Evolutionary conservation across 768 basidiomycete genomes (phyloP).

Genomic region (Ramaria rubella): DNA sequence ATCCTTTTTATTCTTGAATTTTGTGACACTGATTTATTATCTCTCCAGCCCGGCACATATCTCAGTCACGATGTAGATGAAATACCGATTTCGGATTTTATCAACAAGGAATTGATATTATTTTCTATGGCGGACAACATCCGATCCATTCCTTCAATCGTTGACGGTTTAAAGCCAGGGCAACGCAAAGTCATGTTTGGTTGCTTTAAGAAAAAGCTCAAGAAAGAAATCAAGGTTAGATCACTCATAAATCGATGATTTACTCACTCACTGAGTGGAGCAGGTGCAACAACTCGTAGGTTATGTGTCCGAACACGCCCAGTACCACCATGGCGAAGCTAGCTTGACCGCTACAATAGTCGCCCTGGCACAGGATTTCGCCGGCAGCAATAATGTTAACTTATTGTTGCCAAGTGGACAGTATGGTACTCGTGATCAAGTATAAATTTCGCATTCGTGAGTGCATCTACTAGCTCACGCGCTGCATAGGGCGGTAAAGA

Average conservation of each 20-base stretch:
- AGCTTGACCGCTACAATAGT: conserved; percentile 87
- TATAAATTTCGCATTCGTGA: conserved; percentile 13
- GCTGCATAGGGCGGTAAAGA: conserved; percentile 84
- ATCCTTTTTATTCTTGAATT: background rate
- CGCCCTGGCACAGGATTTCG: conserved; percentile 87
- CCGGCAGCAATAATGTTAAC: conserved; percentile 94
- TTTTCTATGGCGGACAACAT: conserved; percentile 99
- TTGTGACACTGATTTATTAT: background rate
- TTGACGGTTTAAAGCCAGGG: conserved; percentile 94
- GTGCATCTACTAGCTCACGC: background rate
- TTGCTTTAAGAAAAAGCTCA: conserved; percentile 92
- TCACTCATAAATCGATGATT: background rate
- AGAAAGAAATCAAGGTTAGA: conserved; percentile 80
- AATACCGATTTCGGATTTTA: conserved; percentile 88
- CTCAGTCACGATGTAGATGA: conserved; percentile 83
- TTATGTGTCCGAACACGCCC: conserved; percentile 89
- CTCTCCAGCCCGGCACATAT: conserved; percentile 78
- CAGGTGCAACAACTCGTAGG: conserved; percentile 93
- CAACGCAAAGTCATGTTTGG: conserved; percentile 96
- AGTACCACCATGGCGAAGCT: conserved; percentile 94
- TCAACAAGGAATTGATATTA: conserved; percentile 94
- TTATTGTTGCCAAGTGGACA: conserved; percentile 84
- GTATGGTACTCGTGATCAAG: conserved; percentile 75
- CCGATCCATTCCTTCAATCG: conserved; percentile 91
- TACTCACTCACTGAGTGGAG: background rate